phyloP scores from a whole-genome alignment of 768 basidiomycete species.

The Psilocybe azurescens region DNA sequence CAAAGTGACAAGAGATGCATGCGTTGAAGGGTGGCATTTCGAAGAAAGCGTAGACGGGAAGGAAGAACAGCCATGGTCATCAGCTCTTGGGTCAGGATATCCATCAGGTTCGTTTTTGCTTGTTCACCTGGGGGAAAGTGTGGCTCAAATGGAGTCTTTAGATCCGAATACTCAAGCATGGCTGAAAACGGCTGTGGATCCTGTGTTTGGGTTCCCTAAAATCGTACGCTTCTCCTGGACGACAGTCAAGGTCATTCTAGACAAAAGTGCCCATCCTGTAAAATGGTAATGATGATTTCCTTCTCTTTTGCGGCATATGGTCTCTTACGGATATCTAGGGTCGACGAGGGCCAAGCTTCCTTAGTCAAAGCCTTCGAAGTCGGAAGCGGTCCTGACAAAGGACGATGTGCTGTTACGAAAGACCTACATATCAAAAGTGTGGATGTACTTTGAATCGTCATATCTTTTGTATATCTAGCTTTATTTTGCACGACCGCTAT shows the following conservation, averaged over 20 bases:
- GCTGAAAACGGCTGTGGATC: slow-evolving; percentile 77
- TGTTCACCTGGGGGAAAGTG: neutral
- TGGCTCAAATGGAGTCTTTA: slow-evolving; percentile 29
- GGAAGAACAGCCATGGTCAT: slow-evolving; percentile 31
- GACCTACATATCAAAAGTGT: slow-evolving; percentile 80
- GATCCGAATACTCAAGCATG: slow-evolving; percentile 94
- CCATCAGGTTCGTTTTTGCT: slow-evolving; percentile 66
- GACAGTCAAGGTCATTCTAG: slow-evolving; percentile 84
- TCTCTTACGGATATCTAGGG: slow-evolving; percentile 50
- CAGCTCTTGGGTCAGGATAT: slow-evolving; percentile 82
- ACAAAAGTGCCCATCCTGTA: slow-evolving; percentile 77
- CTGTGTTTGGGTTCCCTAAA: slow-evolving; percentile 91
- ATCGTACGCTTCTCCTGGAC: slow-evolving; percentile 96
- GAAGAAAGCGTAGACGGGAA: slow-evolving; percentile 55
- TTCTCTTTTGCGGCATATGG: neutral
- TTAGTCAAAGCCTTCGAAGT: slow-evolving; percentile 77
- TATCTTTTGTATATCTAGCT: too few relatives aligned
- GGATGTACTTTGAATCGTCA: slow-evolving; percentile 54
- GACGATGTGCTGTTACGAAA: slow-evolving; percentile 69
- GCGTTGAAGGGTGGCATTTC: slow-evolving; percentile 85
- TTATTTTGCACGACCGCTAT: too few relatives aligned
- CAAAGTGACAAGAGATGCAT: slow-evolving; percentile 93
- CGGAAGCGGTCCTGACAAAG: slow-evolving; percentile 76
- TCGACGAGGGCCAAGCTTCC: slow-evolving; percentile 81
- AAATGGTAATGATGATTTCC: slow-evolving; percentile 65